Evolutionary conservation across 495 filamentous ascomycete genomes (phyloP).

Genomic region (Tetracladium setigerum): DNA sequence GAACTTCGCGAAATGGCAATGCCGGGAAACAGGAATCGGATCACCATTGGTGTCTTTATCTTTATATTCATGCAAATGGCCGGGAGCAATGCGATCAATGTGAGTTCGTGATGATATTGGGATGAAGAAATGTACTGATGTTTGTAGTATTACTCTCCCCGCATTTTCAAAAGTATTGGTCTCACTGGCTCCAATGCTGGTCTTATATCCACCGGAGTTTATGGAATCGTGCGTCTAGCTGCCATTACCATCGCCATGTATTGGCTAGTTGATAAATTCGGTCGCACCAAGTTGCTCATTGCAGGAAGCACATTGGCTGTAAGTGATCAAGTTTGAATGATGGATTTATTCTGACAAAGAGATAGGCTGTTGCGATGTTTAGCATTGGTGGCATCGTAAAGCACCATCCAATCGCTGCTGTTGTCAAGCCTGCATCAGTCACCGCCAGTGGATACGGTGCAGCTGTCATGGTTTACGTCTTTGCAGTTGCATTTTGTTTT

Average conservation of each 20-base stretch:
- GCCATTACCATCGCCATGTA: not conserved
- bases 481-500: constrained; percentile 30
- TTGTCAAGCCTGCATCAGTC: too few species aligned
- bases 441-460: too few species aligned
- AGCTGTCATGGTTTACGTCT: constrained; percentile 45
- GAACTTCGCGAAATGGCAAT: constrained; percentile 30
- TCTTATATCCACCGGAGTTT: constrained; percentile 42
- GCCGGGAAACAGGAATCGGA: constrained; percentile 44
- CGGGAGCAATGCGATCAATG: not conserved
- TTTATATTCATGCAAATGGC: constrained; percentile 1
- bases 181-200: constrained; percentile 35
- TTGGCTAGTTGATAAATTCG: not conserved
- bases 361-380: too few species aligned
- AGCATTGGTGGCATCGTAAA: too few species aligned
- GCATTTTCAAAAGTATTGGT: constrained; percentile 41
- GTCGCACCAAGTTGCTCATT: not conserved
- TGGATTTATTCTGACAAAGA: too few species aligned
- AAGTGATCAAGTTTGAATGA: too few species aligned
- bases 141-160: constrained; percentile 46
- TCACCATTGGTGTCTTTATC: constrained; percentile 12
- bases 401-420: too few species aligned
- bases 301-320: too few species aligned
- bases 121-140: constrained; percentile 38
- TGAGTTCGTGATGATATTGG: constrained; percentile 14
- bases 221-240: constrained; percentile 31